A percentile compares a stretch with the other conserved stretches of the same genome.
Evolutionary conservation across 2,329 filamentous ascomycete species (phyloP).

Genomic region (Capronia epimyces): DNA sequence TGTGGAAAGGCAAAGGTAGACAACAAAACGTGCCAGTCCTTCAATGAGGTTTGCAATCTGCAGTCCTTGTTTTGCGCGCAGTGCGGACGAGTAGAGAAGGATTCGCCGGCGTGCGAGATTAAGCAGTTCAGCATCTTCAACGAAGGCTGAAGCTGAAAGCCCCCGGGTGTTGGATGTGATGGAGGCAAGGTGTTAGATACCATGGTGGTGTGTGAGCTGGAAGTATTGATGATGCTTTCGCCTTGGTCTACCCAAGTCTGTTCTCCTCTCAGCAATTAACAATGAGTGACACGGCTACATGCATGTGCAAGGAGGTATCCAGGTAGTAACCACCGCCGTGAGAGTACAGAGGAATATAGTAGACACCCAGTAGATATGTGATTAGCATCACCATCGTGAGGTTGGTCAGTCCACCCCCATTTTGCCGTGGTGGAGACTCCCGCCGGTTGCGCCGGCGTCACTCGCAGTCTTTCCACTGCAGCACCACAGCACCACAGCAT

Average conservation of each 20-base stretch:
- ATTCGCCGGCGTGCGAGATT: slow-evolving; percentile 2
- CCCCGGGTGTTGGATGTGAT: background rate
- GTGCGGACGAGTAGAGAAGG: slow-evolving; percentile 1
- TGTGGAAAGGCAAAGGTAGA: background rate
- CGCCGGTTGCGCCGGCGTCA: too few species aligned
- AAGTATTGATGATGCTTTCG: background rate
- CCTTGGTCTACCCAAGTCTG: too few species aligned
- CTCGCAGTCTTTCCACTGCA: too few species aligned
- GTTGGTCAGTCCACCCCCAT: background rate
- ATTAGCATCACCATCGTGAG: background rate
- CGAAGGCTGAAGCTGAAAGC: background rate
- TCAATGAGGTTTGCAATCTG: slow-evolving; percentile 12
- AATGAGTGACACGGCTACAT: too few species aligned
- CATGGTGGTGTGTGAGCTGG: background rate
- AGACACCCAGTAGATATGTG: too few species aligned
- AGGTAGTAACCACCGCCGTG: too few species aligned
- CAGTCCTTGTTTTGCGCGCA: slow-evolving; percentile 9
- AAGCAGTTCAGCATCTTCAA: slow-evolving; percentile 6
- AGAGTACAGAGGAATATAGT: background rate
- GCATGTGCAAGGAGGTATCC: too few species aligned
- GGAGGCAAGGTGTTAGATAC: background rate
- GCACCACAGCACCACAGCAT: too few species aligned
- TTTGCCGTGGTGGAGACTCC: background rate
- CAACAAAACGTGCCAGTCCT: background rate
- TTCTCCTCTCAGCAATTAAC: too few species aligned